phyloP scores from a whole-genome alignment of 108 stramenopile species.

The Cyclotella baltica region DNA sequence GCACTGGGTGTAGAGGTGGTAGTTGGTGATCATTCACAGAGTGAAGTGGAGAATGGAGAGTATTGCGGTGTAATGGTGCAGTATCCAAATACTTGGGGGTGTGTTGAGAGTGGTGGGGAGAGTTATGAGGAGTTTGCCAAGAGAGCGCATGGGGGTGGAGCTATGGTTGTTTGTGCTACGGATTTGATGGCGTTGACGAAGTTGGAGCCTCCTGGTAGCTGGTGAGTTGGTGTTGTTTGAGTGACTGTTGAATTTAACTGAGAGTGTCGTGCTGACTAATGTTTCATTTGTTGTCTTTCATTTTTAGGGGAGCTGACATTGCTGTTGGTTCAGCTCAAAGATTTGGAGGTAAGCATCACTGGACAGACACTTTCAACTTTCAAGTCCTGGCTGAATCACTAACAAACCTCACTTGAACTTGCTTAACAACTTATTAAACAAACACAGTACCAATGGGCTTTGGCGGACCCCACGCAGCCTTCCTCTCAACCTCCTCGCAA shows the following conservation, averaged over 20 bases:
- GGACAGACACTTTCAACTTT: background rate
- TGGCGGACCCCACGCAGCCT: conserved; percentile 99
- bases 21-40: conserved; percentile 81
- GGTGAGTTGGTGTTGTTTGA: conserved; percentile 20
- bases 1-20: conserved; percentile 92
- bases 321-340: conserved; percentile 98
- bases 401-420: background rate
- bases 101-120: conserved; percentile 83
- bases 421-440: background rate
- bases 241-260: background rate
- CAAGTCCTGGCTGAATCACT: no score
- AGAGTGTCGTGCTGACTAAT: background rate
- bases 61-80: conserved; percentile 97
- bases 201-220: conserved; percentile 89
- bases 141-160: conserved; percentile 78
- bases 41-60: conserved; percentile 78
- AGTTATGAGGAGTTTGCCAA: conserved; percentile 80
- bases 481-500: conserved; percentile 90
- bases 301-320: conserved; percentile 91
- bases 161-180: conserved; percentile 94
- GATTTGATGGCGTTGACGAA: conserved; percentile 96
- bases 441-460: conserved; percentile 96
- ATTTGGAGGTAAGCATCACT: conserved; percentile 69
- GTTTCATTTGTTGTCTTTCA: background rate
- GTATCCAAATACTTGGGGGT: conserved; percentile 98